Conservation (phyloP, 2,329 filamentous ascomycete genomes). For the Clarireedia hainanense region DNA sequence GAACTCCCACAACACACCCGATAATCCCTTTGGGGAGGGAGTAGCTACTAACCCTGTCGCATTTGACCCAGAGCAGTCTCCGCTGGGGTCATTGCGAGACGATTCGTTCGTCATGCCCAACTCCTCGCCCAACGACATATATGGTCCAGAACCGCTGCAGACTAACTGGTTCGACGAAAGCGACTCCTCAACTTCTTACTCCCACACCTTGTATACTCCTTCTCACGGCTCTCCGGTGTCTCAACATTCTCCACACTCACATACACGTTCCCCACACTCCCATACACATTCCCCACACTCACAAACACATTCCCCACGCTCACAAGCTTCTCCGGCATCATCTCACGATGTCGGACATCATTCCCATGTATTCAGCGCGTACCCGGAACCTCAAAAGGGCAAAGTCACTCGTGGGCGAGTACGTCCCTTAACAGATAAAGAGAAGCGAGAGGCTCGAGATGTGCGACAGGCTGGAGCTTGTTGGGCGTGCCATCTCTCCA, state of each 20-base stretch:
- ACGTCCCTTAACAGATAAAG: conserved; percentile 22
- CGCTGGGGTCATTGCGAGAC: conserved; percentile 22
- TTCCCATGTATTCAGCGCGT: conserved; percentile 22
- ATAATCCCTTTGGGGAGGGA: conserved; percentile 12
- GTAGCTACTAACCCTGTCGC: conserved; percentile 12
- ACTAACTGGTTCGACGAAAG: conserved; percentile 17
- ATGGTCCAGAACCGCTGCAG: conserved; percentile 23
- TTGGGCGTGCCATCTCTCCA: conserved; percentile 30
- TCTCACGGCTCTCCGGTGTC: conserved; percentile 13
- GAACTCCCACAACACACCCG: conserved; percentile 16
- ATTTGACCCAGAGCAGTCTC: conserved; percentile 49
- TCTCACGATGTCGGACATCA: conserved; percentile 14
- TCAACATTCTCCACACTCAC: conserved; percentile 17
- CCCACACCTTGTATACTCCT: conserved; percentile 13
- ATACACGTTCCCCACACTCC: conserved; percentile 8
- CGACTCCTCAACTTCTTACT: conserved; percentile 11
- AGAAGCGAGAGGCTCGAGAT: conserved; percentile 26
- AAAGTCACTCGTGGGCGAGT: conserved; percentile 23
- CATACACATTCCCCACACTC: conserved; percentile 15
- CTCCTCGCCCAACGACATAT: conserved; percentile 1
- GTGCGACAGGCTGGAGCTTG: conserved; percentile 28
- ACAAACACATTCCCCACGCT: conserved; percentile 9
- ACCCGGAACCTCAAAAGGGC: conserved; percentile 15
- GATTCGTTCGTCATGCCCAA: neutral
- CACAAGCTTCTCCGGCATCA: conserved; percentile 12